Conservation (phyloP, 805 yeast genomes). For the Dipodascopsis tothii region DNA sequence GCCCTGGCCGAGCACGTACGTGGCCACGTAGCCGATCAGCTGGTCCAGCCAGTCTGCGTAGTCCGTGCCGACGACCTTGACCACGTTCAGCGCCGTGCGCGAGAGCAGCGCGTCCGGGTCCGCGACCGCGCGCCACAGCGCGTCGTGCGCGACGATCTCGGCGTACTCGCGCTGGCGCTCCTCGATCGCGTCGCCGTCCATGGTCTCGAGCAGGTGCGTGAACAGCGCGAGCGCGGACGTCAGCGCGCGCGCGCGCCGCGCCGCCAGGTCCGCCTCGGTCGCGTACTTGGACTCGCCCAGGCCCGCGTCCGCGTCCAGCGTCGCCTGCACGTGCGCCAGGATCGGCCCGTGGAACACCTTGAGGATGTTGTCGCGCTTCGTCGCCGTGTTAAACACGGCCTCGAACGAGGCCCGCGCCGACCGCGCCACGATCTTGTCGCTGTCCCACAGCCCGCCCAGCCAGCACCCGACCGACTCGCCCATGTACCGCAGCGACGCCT, state of each 20-base stretch:
- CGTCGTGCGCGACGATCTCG: constrained; percentile 12
- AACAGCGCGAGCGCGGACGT: constrained; percentile 11
- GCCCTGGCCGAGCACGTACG: constrained; percentile 14
- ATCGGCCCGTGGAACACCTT: constrained; percentile 49
- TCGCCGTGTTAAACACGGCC: constrained; percentile 49
- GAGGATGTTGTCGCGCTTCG: constrained; percentile 53
- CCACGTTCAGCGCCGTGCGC: constrained; percentile 8
- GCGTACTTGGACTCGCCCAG: constrained; percentile 10
- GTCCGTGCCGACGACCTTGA: neutral
- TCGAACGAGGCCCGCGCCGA: constrained; percentile 43
- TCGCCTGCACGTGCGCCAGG: constrained; percentile 46
- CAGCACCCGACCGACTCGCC: constrained; percentile 67
- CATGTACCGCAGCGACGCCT: constrained; percentile 55
- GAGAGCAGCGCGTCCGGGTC: constrained; percentile 12
- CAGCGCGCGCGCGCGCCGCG: constrained; percentile 12
- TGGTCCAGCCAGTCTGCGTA: constrained; percentile 11
- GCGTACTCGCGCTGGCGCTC: constrained; percentile 17
- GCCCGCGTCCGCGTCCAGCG: constrained; percentile 29
- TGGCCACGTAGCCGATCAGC: constrained; percentile 5
- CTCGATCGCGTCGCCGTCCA: constrained; percentile 10
- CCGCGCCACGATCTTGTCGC: constrained; percentile 53
- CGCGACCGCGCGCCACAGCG: constrained; percentile 15
- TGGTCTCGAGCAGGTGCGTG: constrained; percentile 11
- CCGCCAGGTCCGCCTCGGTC: constrained; percentile 10
- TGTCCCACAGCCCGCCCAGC: constrained; percentile 64